Percentiles rank a stretch among this genome's conserved stretches.
Conservation (phyloP, 2,329 filamentous ascomycete species). For the Paecilomyces dactylethromorphus region DNA sequence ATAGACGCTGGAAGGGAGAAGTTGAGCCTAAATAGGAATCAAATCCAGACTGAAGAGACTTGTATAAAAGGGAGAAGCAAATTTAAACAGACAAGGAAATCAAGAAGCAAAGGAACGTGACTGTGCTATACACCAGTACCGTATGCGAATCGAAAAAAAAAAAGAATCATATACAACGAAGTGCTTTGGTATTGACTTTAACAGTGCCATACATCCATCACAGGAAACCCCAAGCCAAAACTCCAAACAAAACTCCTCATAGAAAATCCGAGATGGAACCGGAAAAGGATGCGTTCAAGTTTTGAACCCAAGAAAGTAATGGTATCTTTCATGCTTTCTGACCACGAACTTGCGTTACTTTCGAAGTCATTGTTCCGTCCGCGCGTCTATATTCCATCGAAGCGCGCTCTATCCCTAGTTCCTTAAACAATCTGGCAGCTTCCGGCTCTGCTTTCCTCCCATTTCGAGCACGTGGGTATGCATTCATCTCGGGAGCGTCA, state of each 20-base stretch:
- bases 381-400: conserved; percentile 30
- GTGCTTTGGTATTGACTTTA: conserved; percentile 12
- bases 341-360: conserved; percentile 7
- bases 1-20: not conserved
- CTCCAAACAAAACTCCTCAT: not conserved
- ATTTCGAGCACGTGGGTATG: conserved; percentile 4
- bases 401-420: not conserved
- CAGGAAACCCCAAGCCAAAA: not conserved
- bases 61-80: not conserved
- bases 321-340: not conserved
- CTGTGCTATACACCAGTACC: not conserved
- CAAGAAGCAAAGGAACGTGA: conserved; percentile 1
- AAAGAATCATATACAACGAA: conserved; percentile 15
- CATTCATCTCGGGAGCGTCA: conserved; percentile 18
- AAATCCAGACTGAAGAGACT: not conserved
- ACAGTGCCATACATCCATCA: conserved; percentile 6
- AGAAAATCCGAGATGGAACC: not conserved
- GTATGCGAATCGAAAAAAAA: conserved; percentile 2
- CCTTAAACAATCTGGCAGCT: not conserved
- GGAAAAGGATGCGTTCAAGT: not conserved
- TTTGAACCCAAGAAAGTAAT: not conserved
- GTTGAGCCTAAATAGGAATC: not conserved
- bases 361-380: conserved; percentile 27
- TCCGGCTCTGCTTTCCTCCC: conserved; percentile 11
- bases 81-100: conserved; percentile 3